These are phyloP conservation scores for Silene noctiflora DNA, from an alignment of 179 eudicot genomes.

Conservation along the genomic window DNA sequence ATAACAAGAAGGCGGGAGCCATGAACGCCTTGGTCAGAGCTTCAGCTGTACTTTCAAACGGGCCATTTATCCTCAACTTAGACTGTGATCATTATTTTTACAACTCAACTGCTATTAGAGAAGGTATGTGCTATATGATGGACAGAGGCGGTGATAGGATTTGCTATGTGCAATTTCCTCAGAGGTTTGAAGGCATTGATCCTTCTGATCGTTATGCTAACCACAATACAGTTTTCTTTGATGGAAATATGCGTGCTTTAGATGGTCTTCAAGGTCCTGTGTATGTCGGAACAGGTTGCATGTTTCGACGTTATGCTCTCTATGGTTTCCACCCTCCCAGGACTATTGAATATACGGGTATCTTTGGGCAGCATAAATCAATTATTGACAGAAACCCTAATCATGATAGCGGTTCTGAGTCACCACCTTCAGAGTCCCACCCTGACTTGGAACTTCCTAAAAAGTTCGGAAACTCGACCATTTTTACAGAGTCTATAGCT, in stretches of 20 bases:
- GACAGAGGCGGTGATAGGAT: conserved; percentile 83
- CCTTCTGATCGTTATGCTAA: conserved; percentile 84
- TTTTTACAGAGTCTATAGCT: conserved; percentile 60
- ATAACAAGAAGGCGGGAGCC: conserved; percentile 85
- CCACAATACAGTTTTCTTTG: conserved; percentile 80
- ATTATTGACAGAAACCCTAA: conserved; percentile 19
- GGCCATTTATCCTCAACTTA: conserved; percentile 78
- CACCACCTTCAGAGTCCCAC: conserved; percentile 43
- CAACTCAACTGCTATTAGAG: conserved; percentile 61
- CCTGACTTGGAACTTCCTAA: conserved; percentile 66
- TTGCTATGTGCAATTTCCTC: conserved; percentile 76
- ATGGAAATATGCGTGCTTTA: conserved; percentile 83
- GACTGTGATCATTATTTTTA: conserved; percentile 76
- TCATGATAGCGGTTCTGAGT: conserved; percentile 37
- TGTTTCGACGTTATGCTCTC: conserved; percentile 73
- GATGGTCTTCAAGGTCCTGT: conserved; percentile 88
- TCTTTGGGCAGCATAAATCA: conserved; percentile 50
- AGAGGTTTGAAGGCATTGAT: conserved; percentile 79
- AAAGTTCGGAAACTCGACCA: conserved; percentile 58
- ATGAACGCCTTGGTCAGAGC: conserved; percentile 79
- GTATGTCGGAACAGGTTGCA: conserved; percentile 80
- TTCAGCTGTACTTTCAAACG: conserved; percentile 71
- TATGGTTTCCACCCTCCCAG: conserved; percentile 78
- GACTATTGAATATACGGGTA: conserved; percentile 53
- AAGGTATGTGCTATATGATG: conserved; percentile 86